Evolutionary conservation across 2,329 filamentous ascomycete genomes (phyloP).

Genomic region (Penicillium capsulatum): DNA sequence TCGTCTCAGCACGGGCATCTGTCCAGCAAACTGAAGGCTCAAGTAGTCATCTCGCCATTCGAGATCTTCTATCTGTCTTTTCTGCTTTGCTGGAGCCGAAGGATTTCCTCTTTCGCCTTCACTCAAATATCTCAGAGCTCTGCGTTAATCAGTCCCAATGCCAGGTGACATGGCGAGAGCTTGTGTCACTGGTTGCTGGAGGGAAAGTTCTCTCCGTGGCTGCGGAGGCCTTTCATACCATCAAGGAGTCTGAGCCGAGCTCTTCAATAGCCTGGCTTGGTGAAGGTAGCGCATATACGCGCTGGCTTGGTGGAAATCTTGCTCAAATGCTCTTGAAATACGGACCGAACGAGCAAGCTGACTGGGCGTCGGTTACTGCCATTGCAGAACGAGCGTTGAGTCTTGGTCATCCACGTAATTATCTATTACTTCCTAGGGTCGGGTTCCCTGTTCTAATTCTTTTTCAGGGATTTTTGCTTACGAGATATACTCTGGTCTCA

Average conservation of each 20-base stretch:
- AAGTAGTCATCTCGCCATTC: slow-evolving; percentile 30
- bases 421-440: not conserved
- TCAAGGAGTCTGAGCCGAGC: slow-evolving; percentile 27
- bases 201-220: slow-evolving; percentile 56
- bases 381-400: slow-evolving; percentile 59
- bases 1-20: slow-evolving; percentile 31
- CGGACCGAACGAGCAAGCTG: slow-evolving; percentile 32
- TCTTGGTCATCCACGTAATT: slow-evolving; percentile 66
- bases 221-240: slow-evolving; percentile 51
- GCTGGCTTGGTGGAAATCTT: slow-evolving; percentile 69
- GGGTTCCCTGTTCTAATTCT: not conserved
- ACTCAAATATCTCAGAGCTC: slow-evolving; percentile 42
- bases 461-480: slow-evolving; percentile 38
- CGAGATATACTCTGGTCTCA: slow-evolving; percentile 38
- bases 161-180: slow-evolving; percentile 60
- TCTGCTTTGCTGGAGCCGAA: slow-evolving; percentile 43
- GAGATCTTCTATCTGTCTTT: slow-evolving; percentile 35
- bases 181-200: slow-evolving; percentile 55
- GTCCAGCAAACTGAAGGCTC: slow-evolving; percentile 33
- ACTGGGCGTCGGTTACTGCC: slow-evolving; percentile 38
- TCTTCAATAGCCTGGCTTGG: slow-evolving; percentile 55
- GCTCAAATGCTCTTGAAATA: slow-evolving; percentile 42
- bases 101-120: slow-evolving; percentile 43
- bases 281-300: slow-evolving; percentile 60
- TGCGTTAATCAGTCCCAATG: slow-evolving; percentile 43